A percentile compares a stretch with the other conserved stretches of the same genome.
Evolutionary conservation across 345 rosid genomes (phyloP).

Genomic region (Camelina sativa): DNA sequence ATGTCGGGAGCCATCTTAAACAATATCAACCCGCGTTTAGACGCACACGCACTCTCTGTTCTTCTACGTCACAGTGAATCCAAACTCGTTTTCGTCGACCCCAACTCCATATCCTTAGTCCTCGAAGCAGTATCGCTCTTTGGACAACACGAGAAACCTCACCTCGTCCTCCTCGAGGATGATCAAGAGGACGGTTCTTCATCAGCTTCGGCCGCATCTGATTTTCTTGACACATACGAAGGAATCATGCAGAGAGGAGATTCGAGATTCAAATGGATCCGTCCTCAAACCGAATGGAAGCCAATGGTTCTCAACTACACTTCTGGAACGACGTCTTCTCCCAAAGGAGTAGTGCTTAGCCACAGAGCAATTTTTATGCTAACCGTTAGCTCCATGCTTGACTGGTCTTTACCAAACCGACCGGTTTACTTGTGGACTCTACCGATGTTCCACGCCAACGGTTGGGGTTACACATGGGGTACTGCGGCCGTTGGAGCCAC

Average conservation of each 20-base stretch:
- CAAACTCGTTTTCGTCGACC: constrained; percentile 68
- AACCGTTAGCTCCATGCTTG: constrained; percentile 50
- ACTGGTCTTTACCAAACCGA: constrained; percentile 51
- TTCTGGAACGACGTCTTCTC: constrained; percentile 68
- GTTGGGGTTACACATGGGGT: constrained; percentile 71
- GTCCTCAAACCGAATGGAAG: constrained; percentile 62
- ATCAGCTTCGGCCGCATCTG: constrained; percentile 25
- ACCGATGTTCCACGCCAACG: constrained; percentile 74
- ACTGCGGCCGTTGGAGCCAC: constrained; percentile 72
- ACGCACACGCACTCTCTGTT: constrained; percentile 56
- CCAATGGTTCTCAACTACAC: constrained; percentile 72
- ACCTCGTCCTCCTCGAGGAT: constrained; percentile 53
- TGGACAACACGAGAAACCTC: constrained; percentile 11
- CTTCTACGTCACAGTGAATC: constrained; percentile 63
- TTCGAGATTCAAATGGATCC: constrained; percentile 50
- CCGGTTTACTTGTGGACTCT: constrained; percentile 67
- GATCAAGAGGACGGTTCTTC: constrained; percentile 36
- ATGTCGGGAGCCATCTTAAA: constrained; percentile 72
- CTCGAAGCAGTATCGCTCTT: constrained; percentile 61
- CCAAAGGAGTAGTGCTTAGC: constrained; percentile 65
- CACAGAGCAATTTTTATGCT: constrained; percentile 60
- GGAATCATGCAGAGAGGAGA: constrained; percentile 52
- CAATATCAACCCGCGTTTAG: constrained; percentile 67
- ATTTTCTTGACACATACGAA: constrained; percentile 54
- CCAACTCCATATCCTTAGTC: constrained; percentile 40